Conservation (phyloP, 345 rosid genomes). For the Brassica rapa region DNA sequence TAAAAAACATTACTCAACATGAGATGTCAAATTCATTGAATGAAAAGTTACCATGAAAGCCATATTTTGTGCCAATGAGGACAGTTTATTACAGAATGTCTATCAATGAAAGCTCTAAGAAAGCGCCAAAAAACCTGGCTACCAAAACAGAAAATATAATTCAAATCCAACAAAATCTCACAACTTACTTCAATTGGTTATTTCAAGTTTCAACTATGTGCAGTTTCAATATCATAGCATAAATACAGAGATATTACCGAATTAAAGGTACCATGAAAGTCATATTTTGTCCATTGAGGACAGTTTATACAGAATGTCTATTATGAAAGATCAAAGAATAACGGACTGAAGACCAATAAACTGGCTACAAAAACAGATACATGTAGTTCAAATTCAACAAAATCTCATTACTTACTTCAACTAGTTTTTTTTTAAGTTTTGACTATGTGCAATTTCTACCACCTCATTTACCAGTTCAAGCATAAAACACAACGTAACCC, state of each 20-base stretch:
- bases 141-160: background rate
- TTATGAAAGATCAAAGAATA: background rate
- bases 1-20: background rate
- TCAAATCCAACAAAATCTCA: background rate
- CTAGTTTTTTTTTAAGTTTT: background rate
- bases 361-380: background rate
- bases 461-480: conserved; percentile 3
- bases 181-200: background rate
- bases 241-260: background rate
- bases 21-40: background rate
- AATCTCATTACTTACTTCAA: background rate
- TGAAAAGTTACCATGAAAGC: background rate
- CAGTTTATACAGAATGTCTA: background rate
- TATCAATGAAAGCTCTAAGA: background rate
- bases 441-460: background rate
- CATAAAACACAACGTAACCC: background rate
- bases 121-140: background rate
- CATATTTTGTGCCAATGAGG: background rate
- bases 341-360: background rate
- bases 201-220: background rate
- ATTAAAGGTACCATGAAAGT: background rate
- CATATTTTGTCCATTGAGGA: background rate
- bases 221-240: no score
- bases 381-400: conserved; percentile 1
- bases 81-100: background rate